These are phyloP conservation scores for Potentilla sterilis DNA, from an alignment of 306 rosid species.

Conservation along the genomic window DNA sequence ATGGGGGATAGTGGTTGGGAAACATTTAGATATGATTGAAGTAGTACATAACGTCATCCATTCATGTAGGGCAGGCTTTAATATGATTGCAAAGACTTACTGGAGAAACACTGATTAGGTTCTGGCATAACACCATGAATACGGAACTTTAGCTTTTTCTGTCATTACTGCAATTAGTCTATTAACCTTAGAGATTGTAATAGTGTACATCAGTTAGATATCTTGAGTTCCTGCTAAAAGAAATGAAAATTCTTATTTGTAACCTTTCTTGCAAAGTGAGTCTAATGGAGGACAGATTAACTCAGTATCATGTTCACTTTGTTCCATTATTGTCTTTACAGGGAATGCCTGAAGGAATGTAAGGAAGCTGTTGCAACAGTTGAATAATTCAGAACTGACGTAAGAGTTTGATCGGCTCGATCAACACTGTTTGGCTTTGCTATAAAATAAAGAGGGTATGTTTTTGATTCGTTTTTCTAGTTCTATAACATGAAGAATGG, in stretches of 20 bases:
- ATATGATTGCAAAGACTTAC: constrained; percentile 47
- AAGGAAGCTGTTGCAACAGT: too few species aligned
- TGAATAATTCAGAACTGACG: too few species aligned
- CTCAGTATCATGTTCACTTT: not conserved
- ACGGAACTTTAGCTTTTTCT: too few species aligned
- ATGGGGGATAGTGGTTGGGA: not conserved
- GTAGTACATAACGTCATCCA: not conserved
- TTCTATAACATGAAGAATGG: too few species aligned
- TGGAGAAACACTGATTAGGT: constrained; percentile 39
- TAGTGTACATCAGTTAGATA: not conserved
- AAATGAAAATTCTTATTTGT: not conserved
- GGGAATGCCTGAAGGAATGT: too few species aligned
- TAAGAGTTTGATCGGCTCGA: too few species aligned
- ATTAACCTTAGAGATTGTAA: not conserved
- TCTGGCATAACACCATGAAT: not conserved
- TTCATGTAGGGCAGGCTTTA: not conserved
- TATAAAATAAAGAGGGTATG: too few species aligned
- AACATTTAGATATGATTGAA: not conserved
- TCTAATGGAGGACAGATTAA: not conserved
- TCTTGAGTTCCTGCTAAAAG: not conserved
- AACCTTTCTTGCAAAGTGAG: too few species aligned
- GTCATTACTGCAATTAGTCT: not conserved
- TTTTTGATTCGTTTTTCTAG: too few species aligned
- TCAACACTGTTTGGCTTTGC: too few species aligned
- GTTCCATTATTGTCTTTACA: constrained; percentile 31